Evolutionary conservation across 768 basidiomycete species (phyloP), one percentile per base, ranked within the genome.

Genomic region (Tricholoma furcatifolium): DNA sequence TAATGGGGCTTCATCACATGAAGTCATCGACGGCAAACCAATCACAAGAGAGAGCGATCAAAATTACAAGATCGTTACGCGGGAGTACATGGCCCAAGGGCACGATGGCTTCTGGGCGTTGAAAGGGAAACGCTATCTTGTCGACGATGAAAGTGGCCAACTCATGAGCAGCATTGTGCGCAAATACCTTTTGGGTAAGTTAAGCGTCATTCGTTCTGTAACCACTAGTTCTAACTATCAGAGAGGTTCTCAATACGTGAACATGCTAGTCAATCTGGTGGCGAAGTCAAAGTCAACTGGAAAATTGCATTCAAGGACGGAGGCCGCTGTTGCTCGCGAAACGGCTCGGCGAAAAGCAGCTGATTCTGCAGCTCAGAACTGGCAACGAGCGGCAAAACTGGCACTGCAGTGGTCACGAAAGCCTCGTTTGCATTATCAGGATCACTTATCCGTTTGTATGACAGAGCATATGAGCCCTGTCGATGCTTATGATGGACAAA

Each of bases 141-240:
- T 95, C 21, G 91, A 94, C 61, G 86, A 92, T 53, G 93, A 97
- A 67, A 78, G 79, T 48, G 93, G 93, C 8, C 79, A 85, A 57
- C 70, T 91, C 56, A 82, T 91, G 80, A 90, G 87, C 63, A 70
- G 76, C 20, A 81, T 96, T 47, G 87, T 95, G 27, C 76, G 93
- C 57, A 86, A 85, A 60, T 95, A 93, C 69, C 73, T 95, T 2
- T 79, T 96, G 39, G 93, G 93, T 89, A 56, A 55, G 62, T 49
- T 20, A 18, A 15, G 27, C n/a, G 18, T 21, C 15, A 44, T 40
- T 9, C n/a, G 14, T 50, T 18, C 30, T 42, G 15, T 15, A 49
- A 36, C 55, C 18, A 42, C n/a, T 36, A 3, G n/a, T 30, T 8
- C 18, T 27, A 27, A 27, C 27, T 27, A 3, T 27, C 27, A 27